Conservation (phyloP, 306 rosid species). For the Corylus avellana region DNA sequence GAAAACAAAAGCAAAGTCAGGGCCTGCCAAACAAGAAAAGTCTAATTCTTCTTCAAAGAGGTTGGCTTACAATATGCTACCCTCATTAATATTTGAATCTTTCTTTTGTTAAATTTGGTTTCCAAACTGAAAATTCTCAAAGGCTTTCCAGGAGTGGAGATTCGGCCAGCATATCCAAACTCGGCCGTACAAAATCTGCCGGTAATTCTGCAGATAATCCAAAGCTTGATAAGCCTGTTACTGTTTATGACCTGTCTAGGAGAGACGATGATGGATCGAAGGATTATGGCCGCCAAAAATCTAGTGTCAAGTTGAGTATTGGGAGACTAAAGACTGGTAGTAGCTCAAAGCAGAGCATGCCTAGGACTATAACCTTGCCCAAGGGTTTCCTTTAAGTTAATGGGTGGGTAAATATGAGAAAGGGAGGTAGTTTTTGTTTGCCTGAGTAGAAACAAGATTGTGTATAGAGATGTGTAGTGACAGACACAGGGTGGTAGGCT, state of each 20-base stretch:
- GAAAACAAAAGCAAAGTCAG: constrained; percentile 24
- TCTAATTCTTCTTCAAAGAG: constrained; percentile 23
- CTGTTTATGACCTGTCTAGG: constrained; percentile 23
- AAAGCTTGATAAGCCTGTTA: constrained; percentile 7
- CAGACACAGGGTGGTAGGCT: constrained; percentile 21
- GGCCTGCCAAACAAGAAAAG: constrained; percentile 29
- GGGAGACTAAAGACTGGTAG: constrained; percentile 26
- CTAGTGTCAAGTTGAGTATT: constrained; percentile 23
- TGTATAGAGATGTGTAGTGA: constrained; percentile 16
- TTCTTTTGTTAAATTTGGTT: constrained; percentile 5
- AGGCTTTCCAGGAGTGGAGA: constrained; percentile 29
- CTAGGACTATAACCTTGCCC: constrained; percentile 4
- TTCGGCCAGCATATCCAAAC: constrained; percentile 25
- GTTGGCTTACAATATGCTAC: constrained; percentile 20
- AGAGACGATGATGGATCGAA: background rate
- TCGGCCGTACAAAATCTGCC: constrained; percentile 13
- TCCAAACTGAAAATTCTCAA: constrained; percentile 21
- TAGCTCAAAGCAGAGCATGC: constrained; percentile 9
- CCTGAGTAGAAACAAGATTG: constrained; percentile 21
- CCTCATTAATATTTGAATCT: background rate
- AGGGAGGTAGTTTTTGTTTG: constrained; percentile 3
- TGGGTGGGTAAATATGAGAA: constrained; percentile 15
- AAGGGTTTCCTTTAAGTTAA: constrained; percentile 20
- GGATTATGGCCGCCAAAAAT: constrained; percentile 20
- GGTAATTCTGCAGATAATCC: constrained; percentile 22